phyloP scores from a whole-genome alignment of 352 stramenopile genomes.

The Pythium monospermum region DNA sequence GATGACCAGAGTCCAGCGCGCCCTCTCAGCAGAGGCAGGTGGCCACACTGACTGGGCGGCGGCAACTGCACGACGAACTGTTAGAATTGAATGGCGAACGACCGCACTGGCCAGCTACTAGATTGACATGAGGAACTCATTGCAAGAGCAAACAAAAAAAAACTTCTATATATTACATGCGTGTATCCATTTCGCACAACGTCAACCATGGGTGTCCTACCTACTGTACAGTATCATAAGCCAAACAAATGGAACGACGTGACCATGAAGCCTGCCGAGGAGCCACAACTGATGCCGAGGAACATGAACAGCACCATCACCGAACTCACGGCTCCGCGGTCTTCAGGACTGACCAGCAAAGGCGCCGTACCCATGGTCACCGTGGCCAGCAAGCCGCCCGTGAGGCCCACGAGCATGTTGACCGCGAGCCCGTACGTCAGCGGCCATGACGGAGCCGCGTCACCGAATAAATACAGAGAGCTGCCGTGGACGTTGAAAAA shows the following conservation, averaged over 20 bases:
- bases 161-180: no score
- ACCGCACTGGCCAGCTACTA: no score
- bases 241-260: slow-evolving; percentile 42
- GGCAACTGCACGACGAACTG: no score
- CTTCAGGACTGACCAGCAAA: slow-evolving; percentile 41
- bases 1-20: no score
- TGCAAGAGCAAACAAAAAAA: no score
- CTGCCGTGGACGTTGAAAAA: slow-evolving; percentile 46
- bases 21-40: no score
- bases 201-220: no score
- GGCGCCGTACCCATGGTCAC: slow-evolving; percentile 58
- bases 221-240: no score
- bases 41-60: no score
- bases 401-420: slow-evolving; percentile 45
- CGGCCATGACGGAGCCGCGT: slow-evolving; percentile 7
- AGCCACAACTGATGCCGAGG: slow-evolving; percentile 39
- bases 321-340: slow-evolving; percentile 48
- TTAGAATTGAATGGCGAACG: no score
- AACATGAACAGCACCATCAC: slow-evolving; percentile 61
- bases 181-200: no score
- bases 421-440: slow-evolving; percentile 40
- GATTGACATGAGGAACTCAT: no score
- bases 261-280: slow-evolving; percentile 48
- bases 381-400: slow-evolving; percentile 51
- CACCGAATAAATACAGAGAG: slow-evolving; percentile 45